phyloP scores from a whole-genome alignment of 345 rosid species.

The Barbarea vulgaris region DNA sequence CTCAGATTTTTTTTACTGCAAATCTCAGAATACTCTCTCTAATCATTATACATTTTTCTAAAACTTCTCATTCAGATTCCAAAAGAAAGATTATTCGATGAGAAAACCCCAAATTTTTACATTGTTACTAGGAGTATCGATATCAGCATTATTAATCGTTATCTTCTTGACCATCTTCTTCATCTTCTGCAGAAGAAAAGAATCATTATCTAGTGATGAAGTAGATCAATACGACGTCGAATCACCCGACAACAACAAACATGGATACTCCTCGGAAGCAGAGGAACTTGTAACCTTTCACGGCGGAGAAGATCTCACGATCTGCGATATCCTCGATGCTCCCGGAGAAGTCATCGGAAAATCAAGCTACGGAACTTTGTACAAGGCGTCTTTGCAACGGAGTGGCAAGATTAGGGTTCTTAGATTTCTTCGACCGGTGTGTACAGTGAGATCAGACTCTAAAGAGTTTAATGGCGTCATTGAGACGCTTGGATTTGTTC shows the following conservation, averaged over 20 bases:
- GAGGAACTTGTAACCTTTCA: conserved; percentile 70
- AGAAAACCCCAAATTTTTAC: conserved; percentile 49
- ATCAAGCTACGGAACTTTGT: conserved; percentile 81
- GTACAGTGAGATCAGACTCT: conserved; percentile 47
- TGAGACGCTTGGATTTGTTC: conserved; percentile 57
- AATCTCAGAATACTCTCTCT: neutral
- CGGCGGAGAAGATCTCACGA: conserved; percentile 75
- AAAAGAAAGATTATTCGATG: conserved; percentile 45
- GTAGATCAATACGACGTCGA: conserved; percentile 46
- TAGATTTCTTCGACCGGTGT: conserved; percentile 82
- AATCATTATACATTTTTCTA: conserved; percentile 2
- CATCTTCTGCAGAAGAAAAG: conserved; percentile 36
- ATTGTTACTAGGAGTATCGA: conserved; percentile 51
- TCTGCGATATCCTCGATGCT: conserved; percentile 82
- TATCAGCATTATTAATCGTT: conserved; percentile 46
- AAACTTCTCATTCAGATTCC: conserved; percentile 11
- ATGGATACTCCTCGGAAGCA: conserved; percentile 21
- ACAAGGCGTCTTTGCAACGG: conserved; percentile 69
- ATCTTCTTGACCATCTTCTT: conserved; percentile 42
- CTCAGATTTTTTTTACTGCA: neutral
- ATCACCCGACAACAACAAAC: conserved; percentile 26
- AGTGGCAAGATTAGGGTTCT: conserved; percentile 60
- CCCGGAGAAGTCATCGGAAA: conserved; percentile 97
- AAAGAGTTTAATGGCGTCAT: conserved; percentile 56
- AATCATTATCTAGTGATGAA: conserved; percentile 22